These are phyloP conservation scores for Thelephora ganbajun DNA, from an alignment of 768 basidiomycete species.

Conservation along the genomic window DNA sequence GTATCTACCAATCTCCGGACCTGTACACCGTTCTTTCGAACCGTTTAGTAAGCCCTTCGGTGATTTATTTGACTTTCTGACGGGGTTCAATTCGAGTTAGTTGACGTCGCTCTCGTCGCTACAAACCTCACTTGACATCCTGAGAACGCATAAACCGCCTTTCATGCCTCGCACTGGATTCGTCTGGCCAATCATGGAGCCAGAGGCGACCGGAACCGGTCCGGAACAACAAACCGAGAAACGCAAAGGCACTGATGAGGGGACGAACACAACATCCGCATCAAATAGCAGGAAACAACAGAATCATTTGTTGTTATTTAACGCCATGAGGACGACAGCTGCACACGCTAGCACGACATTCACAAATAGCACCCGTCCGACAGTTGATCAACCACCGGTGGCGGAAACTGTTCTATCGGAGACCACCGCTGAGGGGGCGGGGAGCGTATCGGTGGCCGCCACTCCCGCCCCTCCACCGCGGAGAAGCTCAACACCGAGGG, in stretches of 20 bases:
- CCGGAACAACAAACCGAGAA: conserved; percentile 30
- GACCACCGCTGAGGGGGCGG: conserved; percentile 1
- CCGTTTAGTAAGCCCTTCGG: conserved; percentile 42
- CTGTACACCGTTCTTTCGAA: conserved; percentile 76
- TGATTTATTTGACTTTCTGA: neutral
- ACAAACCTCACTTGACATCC: conserved; percentile 61
- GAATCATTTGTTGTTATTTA: conserved; percentile 53
- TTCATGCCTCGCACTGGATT: conserved; percentile 78
- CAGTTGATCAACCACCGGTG: conserved; percentile 11
- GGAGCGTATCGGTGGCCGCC: conserved; percentile 20
- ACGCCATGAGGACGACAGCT: conserved; percentile 73
- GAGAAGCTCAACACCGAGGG: conserved; percentile 19
- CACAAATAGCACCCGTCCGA: conserved; percentile 22
- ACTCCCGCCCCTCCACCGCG: conserved; percentile 15
- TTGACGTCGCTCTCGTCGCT: conserved; percentile 58
- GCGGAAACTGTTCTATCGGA: conserved; percentile 10
- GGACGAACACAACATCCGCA: conserved; percentile 6
- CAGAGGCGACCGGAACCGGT: conserved; percentile 18
- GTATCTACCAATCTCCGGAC: conserved; percentile 81
- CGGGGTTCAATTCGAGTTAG: conserved; percentile 19
- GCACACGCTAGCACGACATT: conserved; percentile 47
- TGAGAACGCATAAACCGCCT: conserved; percentile 63
- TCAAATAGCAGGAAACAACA: conserved; percentile 35
- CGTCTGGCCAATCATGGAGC: conserved; percentile 69
- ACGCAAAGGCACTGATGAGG: conserved; percentile 10